Evolutionary conservation across 1,139 yeast species (phyloP).

Genomic region (Suhomyces kunorum): DNA sequence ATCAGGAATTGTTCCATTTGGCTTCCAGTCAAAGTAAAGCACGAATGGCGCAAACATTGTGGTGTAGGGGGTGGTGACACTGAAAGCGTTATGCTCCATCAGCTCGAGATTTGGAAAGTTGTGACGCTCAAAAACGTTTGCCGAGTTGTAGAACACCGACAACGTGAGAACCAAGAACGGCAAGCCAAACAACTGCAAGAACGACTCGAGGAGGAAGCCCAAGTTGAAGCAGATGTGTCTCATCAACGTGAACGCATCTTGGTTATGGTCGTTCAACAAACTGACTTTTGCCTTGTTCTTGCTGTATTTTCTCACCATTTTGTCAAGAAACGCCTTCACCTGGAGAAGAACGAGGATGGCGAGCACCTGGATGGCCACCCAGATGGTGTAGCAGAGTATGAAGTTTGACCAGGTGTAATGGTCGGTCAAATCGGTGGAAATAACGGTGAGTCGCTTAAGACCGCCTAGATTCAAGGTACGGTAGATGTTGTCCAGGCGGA

Average conservation of each 20-base stretch:
- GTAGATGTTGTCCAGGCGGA: slow-evolving; percentile 36
- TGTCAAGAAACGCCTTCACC: slow-evolving; percentile 20
- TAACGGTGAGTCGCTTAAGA: slow-evolving; percentile 32
- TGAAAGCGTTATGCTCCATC: slow-evolving; percentile 29
- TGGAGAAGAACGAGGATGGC: slow-evolving; percentile 27
- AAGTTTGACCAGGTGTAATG: slow-evolving; percentile 47
- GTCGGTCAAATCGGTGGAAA: slow-evolving; percentile 27
- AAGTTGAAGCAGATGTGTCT: slow-evolving; percentile 30
- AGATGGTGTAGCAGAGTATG: slow-evolving; percentile 34
- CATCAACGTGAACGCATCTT: slow-evolving; percentile 15
- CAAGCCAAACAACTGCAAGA: slow-evolving; percentile 39
- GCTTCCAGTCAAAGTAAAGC: background rate
- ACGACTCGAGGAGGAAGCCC: slow-evolving; percentile 38
- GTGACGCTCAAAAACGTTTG: slow-evolving; percentile 17
- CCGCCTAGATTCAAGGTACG: slow-evolving; percentile 37
- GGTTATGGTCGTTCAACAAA: slow-evolving; percentile 11
- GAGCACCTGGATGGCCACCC: slow-evolving; percentile 28
- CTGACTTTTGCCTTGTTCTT: slow-evolving; percentile 8
- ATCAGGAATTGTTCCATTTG: background rate
- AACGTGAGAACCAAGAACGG: slow-evolving; percentile 50
- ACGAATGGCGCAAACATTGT: slow-evolving; percentile 20
- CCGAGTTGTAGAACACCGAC: slow-evolving; percentile 36
- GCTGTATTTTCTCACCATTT: slow-evolving; percentile 14
- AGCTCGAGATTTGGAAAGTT: slow-evolving; percentile 19
- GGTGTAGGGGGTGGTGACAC: slow-evolving; percentile 30